Percentiles rank a stretch among this genome's conserved stretches.
phyloP scores from a whole-genome alignment of 371 early-diverging fungal genomes.

The Mortierella sp. region DNA sequence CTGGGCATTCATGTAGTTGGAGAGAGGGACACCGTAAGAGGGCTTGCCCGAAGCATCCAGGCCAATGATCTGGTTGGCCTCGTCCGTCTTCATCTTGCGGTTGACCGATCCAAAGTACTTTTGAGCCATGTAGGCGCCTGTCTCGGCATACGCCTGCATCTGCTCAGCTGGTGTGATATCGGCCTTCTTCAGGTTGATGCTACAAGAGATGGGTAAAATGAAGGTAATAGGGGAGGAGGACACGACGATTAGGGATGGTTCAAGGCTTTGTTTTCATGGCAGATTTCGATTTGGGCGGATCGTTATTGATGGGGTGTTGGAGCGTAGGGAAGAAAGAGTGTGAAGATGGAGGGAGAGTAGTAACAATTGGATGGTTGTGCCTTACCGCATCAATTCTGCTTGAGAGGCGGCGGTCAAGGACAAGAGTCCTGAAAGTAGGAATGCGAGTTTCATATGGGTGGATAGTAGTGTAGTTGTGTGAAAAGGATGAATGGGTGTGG shows the following conservation, averaged over 20 bases:
- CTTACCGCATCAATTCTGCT: conserved; percentile 43
- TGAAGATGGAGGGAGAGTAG: not conserved
- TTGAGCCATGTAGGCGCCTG: conserved; percentile 76
- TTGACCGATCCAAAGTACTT: conserved; percentile 77
- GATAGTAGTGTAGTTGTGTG: not conserved
- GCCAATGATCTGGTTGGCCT: conserved; percentile 62
- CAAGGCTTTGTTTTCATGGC: not conserved
- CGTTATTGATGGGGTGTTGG: not conserved
- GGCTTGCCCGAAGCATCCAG: conserved; percentile 67
- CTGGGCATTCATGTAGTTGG: conserved; percentile 97
- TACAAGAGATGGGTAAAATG: conserved; percentile 14
- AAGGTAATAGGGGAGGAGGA: not conserved
- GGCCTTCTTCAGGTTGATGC: conserved; percentile 82
- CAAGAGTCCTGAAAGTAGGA: conserved; percentile 36
- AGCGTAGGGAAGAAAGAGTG: not conserved
- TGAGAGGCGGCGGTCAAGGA: conserved; percentile 46
- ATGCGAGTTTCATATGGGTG: conserved; percentile 28
- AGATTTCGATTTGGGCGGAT: not conserved
- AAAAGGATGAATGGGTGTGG: not conserved
- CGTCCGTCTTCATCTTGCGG: conserved; percentile 53
- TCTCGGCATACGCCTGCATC: conserved; percentile 72
- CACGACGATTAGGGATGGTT: not conserved
- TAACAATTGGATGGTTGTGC: not conserved
- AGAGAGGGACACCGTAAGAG: conserved; percentile 86
- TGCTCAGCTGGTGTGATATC: conserved; percentile 72